Conservation (phyloP, 2,329 filamentous ascomycete genomes). For the Erysiphe neolycopersici region DNA sequence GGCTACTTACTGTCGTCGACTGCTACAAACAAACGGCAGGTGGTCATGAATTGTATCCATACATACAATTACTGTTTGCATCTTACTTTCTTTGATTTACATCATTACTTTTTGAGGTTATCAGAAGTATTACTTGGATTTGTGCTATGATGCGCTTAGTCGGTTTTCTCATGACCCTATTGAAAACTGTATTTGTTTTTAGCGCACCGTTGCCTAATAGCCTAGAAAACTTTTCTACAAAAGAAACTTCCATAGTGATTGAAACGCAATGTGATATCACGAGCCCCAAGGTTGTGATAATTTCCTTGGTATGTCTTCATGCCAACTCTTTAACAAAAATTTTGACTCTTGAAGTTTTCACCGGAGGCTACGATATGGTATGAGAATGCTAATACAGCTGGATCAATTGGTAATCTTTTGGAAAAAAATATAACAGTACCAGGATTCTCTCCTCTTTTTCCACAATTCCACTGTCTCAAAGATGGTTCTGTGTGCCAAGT, state of each 20-base stretch:
- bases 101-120: too few relatives aligned
- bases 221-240: background rate
- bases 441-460: constrained; percentile 38
- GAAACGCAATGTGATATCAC: constrained; percentile 2
- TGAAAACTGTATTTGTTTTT: background rate
- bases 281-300: constrained; percentile 30
- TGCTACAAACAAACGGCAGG: too few relatives aligned
- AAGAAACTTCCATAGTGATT: background rate
- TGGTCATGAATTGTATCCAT: too few relatives aligned
- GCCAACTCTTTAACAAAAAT: background rate
- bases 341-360: constrained; percentile 22
- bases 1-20: too few relatives aligned
- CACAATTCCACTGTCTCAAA: constrained; percentile 34
- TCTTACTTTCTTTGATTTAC: too few relatives aligned
- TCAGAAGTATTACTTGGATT: too few relatives aligned
- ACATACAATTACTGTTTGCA: too few relatives aligned
- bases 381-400: constrained; percentile 19
- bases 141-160: background rate
- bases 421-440: constrained; percentile 29
- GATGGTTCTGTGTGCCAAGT: constrained; percentile 38
- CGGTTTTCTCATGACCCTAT: background rate
- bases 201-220: background rate
- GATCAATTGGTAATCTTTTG: constrained; percentile 25
- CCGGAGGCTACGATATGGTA: constrained; percentile 38
- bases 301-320: constrained; percentile 26